phyloP scores from a whole-genome alignment of 1,284 basidiomycete species.

The Ustilago crameri region DNA sequence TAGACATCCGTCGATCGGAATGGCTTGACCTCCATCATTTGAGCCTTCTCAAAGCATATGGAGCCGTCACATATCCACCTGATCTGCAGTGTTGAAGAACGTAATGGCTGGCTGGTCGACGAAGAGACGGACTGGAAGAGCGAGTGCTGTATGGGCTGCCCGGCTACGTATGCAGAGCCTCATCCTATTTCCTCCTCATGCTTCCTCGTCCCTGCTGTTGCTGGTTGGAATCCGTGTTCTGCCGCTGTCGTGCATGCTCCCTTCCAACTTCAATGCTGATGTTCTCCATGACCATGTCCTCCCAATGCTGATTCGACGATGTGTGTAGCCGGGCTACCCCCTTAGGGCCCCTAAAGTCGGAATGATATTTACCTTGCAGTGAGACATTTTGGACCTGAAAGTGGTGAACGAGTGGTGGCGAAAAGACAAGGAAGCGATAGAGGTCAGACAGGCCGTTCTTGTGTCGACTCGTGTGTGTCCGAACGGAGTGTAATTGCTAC shows the following conservation, averaged over 20 bases:
- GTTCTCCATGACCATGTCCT: background rate
- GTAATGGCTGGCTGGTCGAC: conserved; percentile 7
- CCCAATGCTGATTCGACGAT: too few relatives aligned
- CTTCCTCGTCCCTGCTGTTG: conserved; percentile 1
- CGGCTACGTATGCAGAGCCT: conserved; percentile 35
- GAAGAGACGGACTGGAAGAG: conserved; percentile 23
- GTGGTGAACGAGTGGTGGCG: conserved; percentile 22
- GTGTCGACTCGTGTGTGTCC: background rate
- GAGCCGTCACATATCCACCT: conserved; percentile 1
- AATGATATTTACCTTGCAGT: conserved; percentile 56
- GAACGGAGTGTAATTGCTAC: background rate
- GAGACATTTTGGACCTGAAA: conserved; percentile 54
- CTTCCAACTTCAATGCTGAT: too few relatives aligned
- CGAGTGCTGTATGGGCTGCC: conserved; percentile 31
- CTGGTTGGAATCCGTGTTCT: background rate
- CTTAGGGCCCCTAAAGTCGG: conserved; percentile 21
- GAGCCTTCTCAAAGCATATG: too few relatives aligned
- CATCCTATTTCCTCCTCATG: conserved; percentile 5
- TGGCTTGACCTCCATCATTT: too few relatives aligned
- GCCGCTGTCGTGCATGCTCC: too few relatives aligned
- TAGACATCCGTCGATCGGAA: too few relatives aligned
- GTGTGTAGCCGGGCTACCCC: conserved; percentile 26
- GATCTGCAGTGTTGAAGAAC: conserved; percentile 8
- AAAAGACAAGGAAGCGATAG: conserved; percentile 4
- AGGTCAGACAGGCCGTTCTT: conserved; percentile 16